These are phyloP conservation scores for Fraxinus greggii DNA, from an alignment of 305 asterid species.

Conservation along the genomic window DNA sequence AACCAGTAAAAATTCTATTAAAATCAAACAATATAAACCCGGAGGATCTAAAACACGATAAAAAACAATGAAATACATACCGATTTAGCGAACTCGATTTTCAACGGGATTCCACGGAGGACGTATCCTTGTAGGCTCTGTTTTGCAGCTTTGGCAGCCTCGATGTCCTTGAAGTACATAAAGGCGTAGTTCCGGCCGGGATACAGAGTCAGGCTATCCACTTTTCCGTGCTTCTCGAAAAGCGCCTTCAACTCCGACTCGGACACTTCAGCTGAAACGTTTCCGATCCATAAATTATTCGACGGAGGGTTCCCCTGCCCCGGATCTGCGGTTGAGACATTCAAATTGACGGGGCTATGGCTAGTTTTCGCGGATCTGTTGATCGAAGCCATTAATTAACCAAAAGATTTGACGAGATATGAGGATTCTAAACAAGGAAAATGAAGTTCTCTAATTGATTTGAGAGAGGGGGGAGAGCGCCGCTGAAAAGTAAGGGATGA, in stretches of 20 bases:
- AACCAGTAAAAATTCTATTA: background rate
- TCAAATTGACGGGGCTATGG: slow-evolving; percentile 25
- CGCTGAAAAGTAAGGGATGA: background rate
- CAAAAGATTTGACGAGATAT: background rate
- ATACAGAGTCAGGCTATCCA: slow-evolving; percentile 70
- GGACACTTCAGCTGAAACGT: slow-evolving; percentile 58
- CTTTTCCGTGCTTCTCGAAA: slow-evolving; percentile 57
- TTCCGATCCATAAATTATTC: slow-evolving; percentile 87
- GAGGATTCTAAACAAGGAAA: background rate
- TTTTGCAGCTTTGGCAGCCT: slow-evolving; percentile 69
- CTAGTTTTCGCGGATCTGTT: slow-evolving; percentile 30
- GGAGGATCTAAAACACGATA: slow-evolving; percentile 22
- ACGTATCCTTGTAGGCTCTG: slow-evolving; percentile 63
- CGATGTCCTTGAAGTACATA: slow-evolving; percentile 58
- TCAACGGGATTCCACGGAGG: slow-evolving; percentile 59
- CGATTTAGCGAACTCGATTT: slow-evolving; percentile 94
- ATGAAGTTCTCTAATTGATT: background rate
- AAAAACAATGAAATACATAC: slow-evolving; percentile 57
- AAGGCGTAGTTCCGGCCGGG: slow-evolving; percentile 80
- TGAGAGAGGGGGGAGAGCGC: background rate
- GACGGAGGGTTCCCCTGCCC: slow-evolving; percentile 56
- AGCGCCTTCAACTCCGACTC: slow-evolving; percentile 64
- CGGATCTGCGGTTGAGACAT: slow-evolving; percentile 21
- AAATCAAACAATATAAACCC: background rate
- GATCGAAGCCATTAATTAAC: slow-evolving; percentile 39